Base-by-base conservation (phyloP, 495 filamentous ascomycete species). In the Neurospora hispaniola region DNA sequence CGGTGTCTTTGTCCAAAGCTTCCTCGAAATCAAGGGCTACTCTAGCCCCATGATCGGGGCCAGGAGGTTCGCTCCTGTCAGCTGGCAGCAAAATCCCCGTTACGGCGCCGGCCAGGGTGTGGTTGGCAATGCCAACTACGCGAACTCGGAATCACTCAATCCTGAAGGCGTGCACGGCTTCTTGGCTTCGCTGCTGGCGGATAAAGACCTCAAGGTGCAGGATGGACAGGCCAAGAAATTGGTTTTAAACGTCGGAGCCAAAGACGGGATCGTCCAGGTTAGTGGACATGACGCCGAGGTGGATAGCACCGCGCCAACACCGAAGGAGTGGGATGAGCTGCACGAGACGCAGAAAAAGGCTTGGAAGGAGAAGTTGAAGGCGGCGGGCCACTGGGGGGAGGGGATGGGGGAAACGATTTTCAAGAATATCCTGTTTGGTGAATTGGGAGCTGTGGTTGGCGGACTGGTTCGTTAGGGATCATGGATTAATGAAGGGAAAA, bases 371-470 rank as follows among this genome's bases (percentile, higher is more conserved):
- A 86, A 85, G 75, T 82, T 97, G 48, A 85, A 85, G 72, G 83
- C 88, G 72, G 89, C 92, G 4, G 93, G 93, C 5, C 85, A 93
- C 70, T 94, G 92, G 92, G 84, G 86, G 6, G 86, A 87, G 71
- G 87, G 87, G 44, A 87, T 94, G 81, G 91, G 91, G 1, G 92
- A 93, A 81, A 86, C 85, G 42, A 86, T 96, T 14, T 85, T 96
- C 43, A 86, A 90, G 79, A 89, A 91, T 8, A 85, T 97, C 8
- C 80, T 96, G 66, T 96, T 96, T 82, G 86, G 89, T 27, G 87
- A 93, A 81, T 82, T 89, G 70, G 91, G 85, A 71, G 88, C 85
- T 27, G 75, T 84, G 8, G 83, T 92, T 70, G 89, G 86, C 5
- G 81, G 81, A 35, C 80, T 82, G 54, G 86, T 90, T 38, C 81